Conservation (phyloP, 1,284 basidiomycete species). For the Dichomitus squalens region DNA sequence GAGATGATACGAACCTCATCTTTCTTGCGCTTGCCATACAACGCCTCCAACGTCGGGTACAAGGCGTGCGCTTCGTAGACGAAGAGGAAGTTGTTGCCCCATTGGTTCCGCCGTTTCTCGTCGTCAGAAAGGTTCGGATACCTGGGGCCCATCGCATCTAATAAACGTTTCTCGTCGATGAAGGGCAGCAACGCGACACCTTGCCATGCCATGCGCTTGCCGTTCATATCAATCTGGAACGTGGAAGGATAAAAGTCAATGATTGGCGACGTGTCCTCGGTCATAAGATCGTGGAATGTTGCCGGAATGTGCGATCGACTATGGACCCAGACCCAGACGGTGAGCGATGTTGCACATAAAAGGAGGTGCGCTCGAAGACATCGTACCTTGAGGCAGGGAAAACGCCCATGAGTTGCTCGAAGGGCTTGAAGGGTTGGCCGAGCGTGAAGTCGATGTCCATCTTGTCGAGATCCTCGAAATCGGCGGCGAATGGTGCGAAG, state of each 20-base stretch:
- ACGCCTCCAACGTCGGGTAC: conserved; percentile 83
- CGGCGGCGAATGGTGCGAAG: conserved; percentile 97
- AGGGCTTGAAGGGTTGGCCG: conserved; percentile 93
- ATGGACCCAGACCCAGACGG: neutral
- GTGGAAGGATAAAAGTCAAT: conserved; percentile 94
- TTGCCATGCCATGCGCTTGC: conserved; percentile 99
- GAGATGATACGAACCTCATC: conserved; percentile 62
- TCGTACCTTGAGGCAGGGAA: conserved; percentile 90
- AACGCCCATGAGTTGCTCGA: conserved; percentile 97
- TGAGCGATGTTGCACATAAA: neutral
- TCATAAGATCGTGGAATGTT: conserved; percentile 91
- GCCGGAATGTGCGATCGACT: conserved; percentile 89
- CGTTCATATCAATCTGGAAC: conserved; percentile 99
- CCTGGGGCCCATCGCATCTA: conserved; percentile 80
- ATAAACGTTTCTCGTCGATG: conserved; percentile 86
- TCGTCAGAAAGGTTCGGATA: conserved; percentile 80
- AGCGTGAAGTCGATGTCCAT: conserved; percentile 81
- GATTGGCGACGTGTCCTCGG: conserved; percentile 85
- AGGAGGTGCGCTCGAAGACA: neutral
- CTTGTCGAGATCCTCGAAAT: conserved; percentile 82
- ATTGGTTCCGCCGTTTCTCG: conserved; percentile 83
- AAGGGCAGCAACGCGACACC: conserved; percentile 96
- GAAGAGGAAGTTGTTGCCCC: conserved; percentile 87
- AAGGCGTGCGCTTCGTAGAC: conserved; percentile 85
- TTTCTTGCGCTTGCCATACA: conserved; percentile 89